Conservation (phyloP, 257 asterid genomes). For the Nemophila menziesii region DNA sequence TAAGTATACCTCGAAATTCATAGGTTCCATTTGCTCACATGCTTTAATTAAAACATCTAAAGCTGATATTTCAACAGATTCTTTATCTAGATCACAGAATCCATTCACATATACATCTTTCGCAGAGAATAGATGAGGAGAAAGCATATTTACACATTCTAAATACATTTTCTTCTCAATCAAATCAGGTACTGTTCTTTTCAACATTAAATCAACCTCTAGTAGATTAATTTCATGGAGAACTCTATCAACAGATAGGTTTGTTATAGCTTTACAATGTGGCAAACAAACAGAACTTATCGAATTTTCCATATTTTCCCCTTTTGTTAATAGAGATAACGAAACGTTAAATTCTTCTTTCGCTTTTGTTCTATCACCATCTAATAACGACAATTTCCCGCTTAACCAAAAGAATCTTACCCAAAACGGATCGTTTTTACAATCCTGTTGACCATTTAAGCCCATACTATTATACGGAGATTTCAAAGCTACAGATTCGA, state of each 20-base stretch:
- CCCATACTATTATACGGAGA: constrained; percentile 38
- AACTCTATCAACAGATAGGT: constrained; percentile 50
- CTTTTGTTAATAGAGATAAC: constrained; percentile 45
- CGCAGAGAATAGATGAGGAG: constrained; percentile 56
- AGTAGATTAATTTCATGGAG: constrained; percentile 64
- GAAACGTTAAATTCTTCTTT: constrained; percentile 55
- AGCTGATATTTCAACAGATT: constrained; percentile 74
- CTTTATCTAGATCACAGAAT: constrained; percentile 33
- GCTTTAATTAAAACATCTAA: constrained; percentile 67
- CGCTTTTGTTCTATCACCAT: constrained; percentile 69
- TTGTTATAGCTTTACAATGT: constrained; percentile 59
- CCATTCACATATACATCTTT: constrained; percentile 51
- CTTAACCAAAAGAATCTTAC: constrained; percentile 89
- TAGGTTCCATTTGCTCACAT: constrained; percentile 48
- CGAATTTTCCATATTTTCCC: constrained; percentile 28
- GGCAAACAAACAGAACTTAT: constrained; percentile 47
- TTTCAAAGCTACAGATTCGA: constrained; percentile 66
- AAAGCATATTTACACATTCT: constrained; percentile 58
- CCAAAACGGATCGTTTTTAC: constrained; percentile 60
- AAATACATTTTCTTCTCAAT: constrained; percentile 60
- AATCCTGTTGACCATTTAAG: constrained; percentile 22
- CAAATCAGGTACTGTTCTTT: constrained; percentile 54
- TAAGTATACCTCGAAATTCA: constrained; percentile 56
- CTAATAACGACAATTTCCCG: constrained; percentile 62
- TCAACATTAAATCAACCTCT: constrained; percentile 75